Conservation (phyloP, 371 early-diverging fungal species). For the Chytridium lagenaria region DNA sequence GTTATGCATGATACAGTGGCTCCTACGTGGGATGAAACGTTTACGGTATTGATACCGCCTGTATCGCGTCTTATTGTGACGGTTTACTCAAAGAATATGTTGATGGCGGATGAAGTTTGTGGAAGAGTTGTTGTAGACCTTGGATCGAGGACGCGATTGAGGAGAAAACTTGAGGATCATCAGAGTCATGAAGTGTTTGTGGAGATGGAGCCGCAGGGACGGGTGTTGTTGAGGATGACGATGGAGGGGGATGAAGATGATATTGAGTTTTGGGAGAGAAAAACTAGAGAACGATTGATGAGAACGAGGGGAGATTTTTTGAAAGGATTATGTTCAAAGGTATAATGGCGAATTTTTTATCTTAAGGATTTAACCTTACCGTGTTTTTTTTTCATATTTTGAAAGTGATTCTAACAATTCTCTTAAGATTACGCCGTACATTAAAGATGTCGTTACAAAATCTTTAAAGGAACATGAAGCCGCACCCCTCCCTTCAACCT, state of each 20-base stretch:
- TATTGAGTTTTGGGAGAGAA: constrained; percentile 88
- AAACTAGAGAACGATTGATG: constrained; percentile 42
- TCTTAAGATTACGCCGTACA: constrained; percentile 43
- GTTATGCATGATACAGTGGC: constrained; percentile 76
- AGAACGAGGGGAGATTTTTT: constrained; percentile 50
- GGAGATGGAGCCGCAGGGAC: constrained; percentile 82
- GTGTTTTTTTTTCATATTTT: not conserved
- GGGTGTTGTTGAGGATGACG: constrained; percentile 76
- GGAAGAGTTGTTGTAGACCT: constrained; percentile 46
- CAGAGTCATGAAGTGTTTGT: constrained; percentile 83
- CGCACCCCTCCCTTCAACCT: constrained; percentile 46
- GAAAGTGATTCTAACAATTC: too few relatives aligned
- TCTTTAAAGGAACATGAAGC: constrained; percentile 57
- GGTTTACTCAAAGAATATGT: constrained; percentile 79
- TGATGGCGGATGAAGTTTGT: constrained; percentile 74
- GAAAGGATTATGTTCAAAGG: constrained; percentile 38
- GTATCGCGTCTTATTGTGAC: constrained; percentile 68
- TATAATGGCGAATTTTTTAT: too few relatives aligned
- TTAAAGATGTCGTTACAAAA: constrained; percentile 48
- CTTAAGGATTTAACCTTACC: not conserved
- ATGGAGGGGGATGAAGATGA: constrained; percentile 92
- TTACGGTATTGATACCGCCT: constrained; percentile 67
- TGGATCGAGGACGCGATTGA: constrained; percentile 50
- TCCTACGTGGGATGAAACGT: constrained; percentile 91
- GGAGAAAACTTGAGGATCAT: constrained; percentile 72